Evolutionary conservation across 2,329 filamentous ascomycete genomes (phyloP), one percentile per base, ranked within the genome.

Genomic region (Exophiala xenobiotica): DNA sequence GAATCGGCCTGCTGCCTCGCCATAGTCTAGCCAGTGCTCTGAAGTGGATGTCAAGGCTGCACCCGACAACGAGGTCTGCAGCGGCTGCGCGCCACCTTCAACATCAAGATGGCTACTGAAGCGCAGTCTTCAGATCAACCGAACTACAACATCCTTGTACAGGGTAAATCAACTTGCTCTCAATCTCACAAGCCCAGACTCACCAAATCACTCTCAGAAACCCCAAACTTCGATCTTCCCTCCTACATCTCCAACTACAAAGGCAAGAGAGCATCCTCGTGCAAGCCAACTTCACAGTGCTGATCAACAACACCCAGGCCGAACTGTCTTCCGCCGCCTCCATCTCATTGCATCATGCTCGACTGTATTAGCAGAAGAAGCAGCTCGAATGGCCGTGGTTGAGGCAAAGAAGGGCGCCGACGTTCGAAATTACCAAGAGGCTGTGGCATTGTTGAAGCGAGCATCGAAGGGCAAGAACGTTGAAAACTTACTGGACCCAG

Each of bases 221-320:
- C 81, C 5, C 91, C 92, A 7, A 96, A 92, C 66, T 86, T 97
- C 61, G 93, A 97, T 64, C 80, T 99, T 35, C 90, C 96, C 55
- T 82, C 87, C 29, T 97, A 96, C 70, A 87, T 96, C 43, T 79
- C 86, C 60, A 95, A 96, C 66, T 99, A 97, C 70, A 79, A 77
- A 67, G 90, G 91, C 91, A 46, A 7, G 19, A 23, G n/a, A 18
- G 8, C 6, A 19, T 19, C 27, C 24, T 14, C 4, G n/a, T 3
- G 31, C 6, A 12, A 14, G 18, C n/a, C 31, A 9, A 4, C 31
- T 35, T 35, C 31, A 3, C 31, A 38, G 4, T 11, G 23, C 23
- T 19, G 18, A 18, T 3, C 6, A n/a, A n/a, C 47, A 14, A 37
- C 16, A n/a, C 35, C 23, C 60, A 95, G 91, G 90, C 54, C 81